phyloP scores from a whole-genome alignment of 2,329 filamentous ascomycete species.

The Fusarium poae region DNA sequence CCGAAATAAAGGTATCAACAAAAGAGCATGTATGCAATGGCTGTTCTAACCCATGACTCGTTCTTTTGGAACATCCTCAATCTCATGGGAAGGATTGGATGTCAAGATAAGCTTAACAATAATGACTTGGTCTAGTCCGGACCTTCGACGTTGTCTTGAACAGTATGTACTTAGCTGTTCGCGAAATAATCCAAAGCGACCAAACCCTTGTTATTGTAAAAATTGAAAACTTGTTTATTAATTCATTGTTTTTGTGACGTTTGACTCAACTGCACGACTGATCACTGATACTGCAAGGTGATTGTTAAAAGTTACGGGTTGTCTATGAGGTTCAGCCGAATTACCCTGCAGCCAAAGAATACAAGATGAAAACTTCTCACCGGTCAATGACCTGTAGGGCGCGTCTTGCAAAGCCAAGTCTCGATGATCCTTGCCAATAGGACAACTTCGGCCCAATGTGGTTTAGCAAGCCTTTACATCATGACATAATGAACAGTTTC shows the following conservation, averaged over 20 bases:
- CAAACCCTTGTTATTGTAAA: too few relatives aligned
- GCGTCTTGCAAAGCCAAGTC: background rate
- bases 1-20: background rate
- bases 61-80: background rate
- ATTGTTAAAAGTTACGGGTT: background rate
- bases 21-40: background rate
- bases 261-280: background rate
- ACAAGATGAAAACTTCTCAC: background rate
- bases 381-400: background rate
- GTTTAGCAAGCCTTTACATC: background rate
- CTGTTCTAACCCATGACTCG: background rate
- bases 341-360: background rate
- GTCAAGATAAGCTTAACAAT: background rate
- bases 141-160: accelerated
- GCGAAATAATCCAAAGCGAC: background rate
- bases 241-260: too few relatives aligned
- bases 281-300: background rate
- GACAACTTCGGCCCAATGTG: background rate
- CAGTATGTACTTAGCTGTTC: background rate
- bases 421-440: background rate
- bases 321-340: accelerated
- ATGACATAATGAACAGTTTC: background rate
- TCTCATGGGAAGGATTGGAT: accelerated
- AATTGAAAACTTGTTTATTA: too few relatives aligned
- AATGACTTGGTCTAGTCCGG: background rate